Percentiles rank a stretch among this genome's conserved stretches.
Evolutionary conservation across 2,329 filamentous ascomycete species (phyloP).

Genomic region (Ceratocystis alfenasii): DNA sequence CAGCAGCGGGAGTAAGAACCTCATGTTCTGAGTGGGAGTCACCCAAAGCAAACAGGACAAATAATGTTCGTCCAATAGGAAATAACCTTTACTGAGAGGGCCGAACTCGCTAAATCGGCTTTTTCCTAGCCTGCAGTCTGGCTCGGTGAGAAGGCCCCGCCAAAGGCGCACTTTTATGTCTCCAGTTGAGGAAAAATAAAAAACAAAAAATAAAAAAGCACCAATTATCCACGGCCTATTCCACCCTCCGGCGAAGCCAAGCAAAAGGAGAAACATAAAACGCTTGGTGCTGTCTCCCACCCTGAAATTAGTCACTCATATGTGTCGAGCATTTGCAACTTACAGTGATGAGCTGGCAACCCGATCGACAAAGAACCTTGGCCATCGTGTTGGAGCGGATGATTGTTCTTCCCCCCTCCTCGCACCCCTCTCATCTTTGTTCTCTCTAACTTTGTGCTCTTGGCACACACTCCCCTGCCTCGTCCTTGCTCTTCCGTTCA

Average conservation of each 20-base stretch:
- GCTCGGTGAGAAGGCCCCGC: background rate
- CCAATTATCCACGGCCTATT: background rate
- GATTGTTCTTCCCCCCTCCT: constrained; percentile 15
- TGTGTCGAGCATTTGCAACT: background rate
- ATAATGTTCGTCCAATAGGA: background rate
- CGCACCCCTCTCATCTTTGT: background rate
- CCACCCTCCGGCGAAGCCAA: background rate
- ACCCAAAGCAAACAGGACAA: background rate
- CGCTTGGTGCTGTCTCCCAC: background rate
- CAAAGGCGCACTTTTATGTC: background rate
- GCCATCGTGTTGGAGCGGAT: background rate
- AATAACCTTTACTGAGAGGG: background rate
- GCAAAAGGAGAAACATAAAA: background rate
- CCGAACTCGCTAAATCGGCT: background rate
- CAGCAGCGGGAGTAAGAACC: background rate
- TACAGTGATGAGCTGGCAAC: background rate
- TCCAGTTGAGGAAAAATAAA: too few relatives aligned
- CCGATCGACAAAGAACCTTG: background rate
- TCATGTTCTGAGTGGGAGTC: too few relatives aligned
- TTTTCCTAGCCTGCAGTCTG: too few relatives aligned
- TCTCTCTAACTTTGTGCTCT: background rate
- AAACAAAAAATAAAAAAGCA: too few relatives aligned
- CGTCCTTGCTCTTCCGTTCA: background rate
- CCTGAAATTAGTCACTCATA: background rate
- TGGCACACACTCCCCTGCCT: background rate